phyloP scores from a whole-genome alignment of 2,329 filamentous ascomycete genomes.

The Tolypocladium amazonense region DNA sequence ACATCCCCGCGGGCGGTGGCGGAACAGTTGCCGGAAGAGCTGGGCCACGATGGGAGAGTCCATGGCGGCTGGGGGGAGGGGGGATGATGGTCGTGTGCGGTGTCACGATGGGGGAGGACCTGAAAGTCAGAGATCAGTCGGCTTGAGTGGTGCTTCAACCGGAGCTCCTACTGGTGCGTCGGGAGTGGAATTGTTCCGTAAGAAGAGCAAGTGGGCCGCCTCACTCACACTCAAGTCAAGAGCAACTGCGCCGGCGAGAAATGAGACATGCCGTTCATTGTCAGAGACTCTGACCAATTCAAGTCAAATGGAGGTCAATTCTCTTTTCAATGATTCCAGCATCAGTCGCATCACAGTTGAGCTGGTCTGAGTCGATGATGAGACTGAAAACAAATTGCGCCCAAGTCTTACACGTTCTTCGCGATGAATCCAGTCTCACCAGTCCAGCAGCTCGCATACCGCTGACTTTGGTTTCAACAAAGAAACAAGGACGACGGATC shows the following conservation, averaged over 20 bases:
- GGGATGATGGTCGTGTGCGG: not conserved
- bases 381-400: not conserved
- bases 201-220: no score
- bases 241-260: not conserved
- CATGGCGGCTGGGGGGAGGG: conserved; percentile 38
- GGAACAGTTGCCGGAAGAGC: conserved; percentile 78
- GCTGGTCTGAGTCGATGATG: not conserved
- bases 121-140: conserved; percentile 4
- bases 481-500: not conserved
- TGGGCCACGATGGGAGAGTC: conserved; percentile 70
- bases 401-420: not conserved
- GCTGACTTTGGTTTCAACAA: not conserved
- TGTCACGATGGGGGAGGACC: conserved; percentile 6
- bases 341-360: not conserved
- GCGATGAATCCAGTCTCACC: not conserved
- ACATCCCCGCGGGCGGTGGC: conserved; percentile 38
- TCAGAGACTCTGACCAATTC: no score
- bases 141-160: not conserved
- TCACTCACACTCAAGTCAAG: no score
- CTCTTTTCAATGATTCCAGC: not conserved
- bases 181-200: not conserved
- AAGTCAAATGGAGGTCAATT: no score
- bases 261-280: not conserved
- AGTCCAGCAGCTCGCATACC: not conserved
- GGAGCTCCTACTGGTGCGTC: not conserved